These are phyloP conservation scores for Poa pratensis DNA, from an alignment of 176 grass and related monocot species.

Conservation along the genomic window DNA sequence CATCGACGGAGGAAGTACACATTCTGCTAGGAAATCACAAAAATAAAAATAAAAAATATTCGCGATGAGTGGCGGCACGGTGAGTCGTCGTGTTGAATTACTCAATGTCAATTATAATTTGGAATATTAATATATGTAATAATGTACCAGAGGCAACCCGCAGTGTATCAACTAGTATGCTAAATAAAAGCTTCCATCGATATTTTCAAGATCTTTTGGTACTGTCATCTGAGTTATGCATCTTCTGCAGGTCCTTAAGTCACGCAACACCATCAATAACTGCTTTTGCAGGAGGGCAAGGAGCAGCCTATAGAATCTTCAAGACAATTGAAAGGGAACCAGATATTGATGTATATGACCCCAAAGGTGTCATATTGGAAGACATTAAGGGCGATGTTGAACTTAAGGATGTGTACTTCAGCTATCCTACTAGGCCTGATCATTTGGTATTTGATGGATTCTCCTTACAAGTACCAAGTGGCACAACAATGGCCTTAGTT, in stretches of 20 bases:
- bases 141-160: neutral
- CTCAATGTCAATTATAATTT: neutral
- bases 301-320: constrained; percentile 88
- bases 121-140: neutral
- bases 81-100: too few species aligned
- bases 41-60: too few species aligned
- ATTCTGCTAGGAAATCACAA: too few species aligned
- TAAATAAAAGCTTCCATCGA: neutral
- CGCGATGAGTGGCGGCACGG: too few species aligned
- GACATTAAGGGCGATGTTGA: constrained; percentile 75
- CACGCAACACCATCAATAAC: constrained; percentile 74
- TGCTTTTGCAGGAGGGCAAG: constrained; percentile 86
- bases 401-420: constrained; percentile 82
- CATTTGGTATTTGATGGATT: constrained; percentile 74
- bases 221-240: constrained; percentile 17
- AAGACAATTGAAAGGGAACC: constrained; percentile 76
- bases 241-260: constrained; percentile 75
- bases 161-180: neutral
- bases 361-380: constrained; percentile 64
- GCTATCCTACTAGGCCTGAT: constrained; percentile 71
- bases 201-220: neutral
- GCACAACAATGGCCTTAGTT: constrained; percentile 81
- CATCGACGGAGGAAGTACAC: too few species aligned
- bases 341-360: constrained; percentile 63
- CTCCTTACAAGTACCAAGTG: constrained; percentile 64